phyloP scores from a whole-genome alignment of 345 rosid genomes.

The Pistacia vera region DNA sequence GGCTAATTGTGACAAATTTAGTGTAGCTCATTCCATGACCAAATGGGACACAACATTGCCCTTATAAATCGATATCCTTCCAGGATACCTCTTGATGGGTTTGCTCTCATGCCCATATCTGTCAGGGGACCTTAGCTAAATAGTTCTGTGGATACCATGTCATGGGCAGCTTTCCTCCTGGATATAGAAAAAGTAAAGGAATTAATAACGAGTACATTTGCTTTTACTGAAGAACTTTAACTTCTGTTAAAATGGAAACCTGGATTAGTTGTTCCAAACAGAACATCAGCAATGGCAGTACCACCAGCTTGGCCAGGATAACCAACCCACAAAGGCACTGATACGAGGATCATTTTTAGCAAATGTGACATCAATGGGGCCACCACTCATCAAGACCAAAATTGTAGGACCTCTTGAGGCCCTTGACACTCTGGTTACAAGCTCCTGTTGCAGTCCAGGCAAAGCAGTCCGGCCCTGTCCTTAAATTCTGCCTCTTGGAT shows the following conservation, averaged over 20 bases:
- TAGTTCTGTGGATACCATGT: conserved; percentile 94
- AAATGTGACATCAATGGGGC: conserved; percentile 81
- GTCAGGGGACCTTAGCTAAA: conserved; percentile 78
- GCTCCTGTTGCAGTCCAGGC: conserved; percentile 81
- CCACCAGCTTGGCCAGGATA: conserved; percentile 99
- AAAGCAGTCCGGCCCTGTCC: conserved; percentile 71
- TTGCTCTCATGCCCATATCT: conserved; percentile 76
- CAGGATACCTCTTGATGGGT: conserved; percentile 69
- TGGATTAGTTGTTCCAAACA: conserved; percentile 83
- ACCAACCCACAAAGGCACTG: conserved; percentile 88
- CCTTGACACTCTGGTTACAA: conserved; percentile 67
- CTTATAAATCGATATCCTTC: conserved; percentile 91
- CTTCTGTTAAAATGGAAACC: conserved; percentile 34
- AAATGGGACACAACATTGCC: conserved; percentile 89
- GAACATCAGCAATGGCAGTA: conserved; percentile 71
- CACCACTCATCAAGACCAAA: conserved; percentile 79
- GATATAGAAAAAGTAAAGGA: neutral
- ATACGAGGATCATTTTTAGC: conserved; percentile 82
- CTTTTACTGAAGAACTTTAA: too few species aligned
- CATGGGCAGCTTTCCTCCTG: conserved; percentile 93
- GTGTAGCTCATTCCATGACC: conserved; percentile 84
- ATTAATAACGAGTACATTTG: too few species aligned
- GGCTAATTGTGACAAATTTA: conserved; percentile 43
- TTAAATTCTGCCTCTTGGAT: conserved; percentile 71
- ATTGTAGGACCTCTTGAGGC: conserved; percentile 72